Evolutionary conservation across 2,329 filamentous ascomycete genomes (phyloP).

Genomic region (Domatiomyces catenatus): DNA sequence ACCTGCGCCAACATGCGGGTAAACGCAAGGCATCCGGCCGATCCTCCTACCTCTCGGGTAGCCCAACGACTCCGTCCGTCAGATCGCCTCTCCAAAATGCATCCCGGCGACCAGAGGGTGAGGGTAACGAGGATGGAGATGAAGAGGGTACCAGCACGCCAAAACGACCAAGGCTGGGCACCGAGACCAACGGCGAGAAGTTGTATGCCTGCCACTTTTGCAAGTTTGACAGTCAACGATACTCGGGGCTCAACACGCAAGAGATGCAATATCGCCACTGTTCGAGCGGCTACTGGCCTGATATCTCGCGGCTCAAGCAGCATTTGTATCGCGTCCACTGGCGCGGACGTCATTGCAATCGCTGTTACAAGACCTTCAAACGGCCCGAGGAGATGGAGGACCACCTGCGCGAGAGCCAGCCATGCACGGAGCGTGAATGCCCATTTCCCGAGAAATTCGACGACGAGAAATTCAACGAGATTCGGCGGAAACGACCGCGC

Average conservation of each 20-base stretch:
- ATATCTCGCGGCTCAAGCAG: constrained; percentile 16
- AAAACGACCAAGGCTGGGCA: constrained; percentile 13
- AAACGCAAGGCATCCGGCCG: background rate
- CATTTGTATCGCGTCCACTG: constrained; percentile 17
- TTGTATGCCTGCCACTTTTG: constrained; percentile 16
- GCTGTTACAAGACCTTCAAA: constrained; percentile 11
- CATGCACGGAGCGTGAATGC: constrained; percentile 10
- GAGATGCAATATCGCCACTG: constrained; percentile 15
- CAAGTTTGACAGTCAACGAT: constrained; percentile 13
- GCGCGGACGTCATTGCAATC: constrained; percentile 8
- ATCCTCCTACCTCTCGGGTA: background rate
- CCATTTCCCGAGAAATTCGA: constrained; percentile 16
- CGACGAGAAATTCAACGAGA: constrained; percentile 10
- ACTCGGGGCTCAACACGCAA: constrained; percentile 11
- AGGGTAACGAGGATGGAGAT: constrained; percentile 13
- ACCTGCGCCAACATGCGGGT: background rate
- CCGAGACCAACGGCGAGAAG: constrained; percentile 2
- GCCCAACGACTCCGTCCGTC: background rate
- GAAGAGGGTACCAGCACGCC: constrained; percentile 8
- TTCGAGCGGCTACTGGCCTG: constrained; percentile 13
- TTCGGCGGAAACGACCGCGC: constrained; percentile 12
- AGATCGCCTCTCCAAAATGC: background rate
- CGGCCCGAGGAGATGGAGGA: constrained; percentile 7
- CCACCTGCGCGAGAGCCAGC: constrained; percentile 3
- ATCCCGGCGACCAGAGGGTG: constrained; percentile 3